Evolutionary conservation across 371 early-diverging fungal species (phyloP), one percentile per base, ranked within the genome.

Genomic region (Mortierella sp.): DNA sequence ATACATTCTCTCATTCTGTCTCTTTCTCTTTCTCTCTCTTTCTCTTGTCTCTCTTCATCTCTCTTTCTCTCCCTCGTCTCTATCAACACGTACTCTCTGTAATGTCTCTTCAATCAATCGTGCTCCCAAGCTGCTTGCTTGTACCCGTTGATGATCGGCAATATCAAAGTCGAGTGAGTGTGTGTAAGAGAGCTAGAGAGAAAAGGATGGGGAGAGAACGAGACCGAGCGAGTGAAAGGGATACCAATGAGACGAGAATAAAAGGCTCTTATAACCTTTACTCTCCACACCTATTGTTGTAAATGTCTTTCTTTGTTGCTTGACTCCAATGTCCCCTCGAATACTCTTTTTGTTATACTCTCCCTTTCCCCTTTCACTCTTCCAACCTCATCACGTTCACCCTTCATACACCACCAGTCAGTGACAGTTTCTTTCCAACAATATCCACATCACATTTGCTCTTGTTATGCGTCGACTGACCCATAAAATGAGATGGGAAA

Each of bases 151-250:
- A 16, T 28, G 24, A 55, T 28, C 30, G 30, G 55, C 30, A 55
- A 30, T 30, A 55, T 55, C 30, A 55, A 55, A 24, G 30, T 55
- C 30, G 32, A 66, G 55, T 40, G 58, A 60, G 57, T 47, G 35
- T 35, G 57, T 47, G 58, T 26, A 45, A 59, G 43, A 64, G 24
- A 28, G 52, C 20, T 59, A 72, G 68, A 57, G n/a, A 52, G 59
- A 60, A 45, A 43, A 62, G 30, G 32, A 37, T n/a, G n/a, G n/a
- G n/a, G 20, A 18, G 49, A 51, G 16, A 47, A 72, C 11, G 20
- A 43, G 40, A 32, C 18, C 5, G 26, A n/a, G 45, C 20, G 51
- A n/a, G n/a, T n/a, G n/a, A n/a, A n/a, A n/a, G 47, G 26, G 32
- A 39, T 8, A 40, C 43, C 32, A 45, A 26, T 49, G 37, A 49